A percentile compares a stretch with the other conserved stretches of the same genome.
These are phyloP conservation scores for Candida coquimbonensis DNA, from an alignment of 805 yeast species.

Conservation along the genomic window DNA sequence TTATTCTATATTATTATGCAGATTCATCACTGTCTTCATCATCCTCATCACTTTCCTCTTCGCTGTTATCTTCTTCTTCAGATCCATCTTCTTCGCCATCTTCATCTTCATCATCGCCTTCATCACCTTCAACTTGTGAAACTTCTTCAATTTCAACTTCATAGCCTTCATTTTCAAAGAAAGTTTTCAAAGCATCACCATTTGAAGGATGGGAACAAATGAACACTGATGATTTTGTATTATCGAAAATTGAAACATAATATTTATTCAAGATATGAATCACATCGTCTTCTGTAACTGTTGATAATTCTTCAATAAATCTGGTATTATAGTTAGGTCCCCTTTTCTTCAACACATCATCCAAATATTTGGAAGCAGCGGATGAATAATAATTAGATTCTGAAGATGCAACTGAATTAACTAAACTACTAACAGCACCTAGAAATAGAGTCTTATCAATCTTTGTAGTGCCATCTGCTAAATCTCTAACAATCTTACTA, in stretches of 20 bases:
- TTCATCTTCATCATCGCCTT: constrained; percentile 11
- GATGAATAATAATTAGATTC: constrained; percentile 63
- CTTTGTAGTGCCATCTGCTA: constrained; percentile 42
- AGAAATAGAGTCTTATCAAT: constrained; percentile 57
- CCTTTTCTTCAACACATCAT: constrained; percentile 57
- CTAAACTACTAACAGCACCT: constrained; percentile 72
- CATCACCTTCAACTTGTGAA: constrained; percentile 17
- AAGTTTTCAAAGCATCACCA: constrained; percentile 36
- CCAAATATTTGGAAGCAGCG: constrained; percentile 58
- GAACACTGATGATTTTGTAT: constrained; percentile 52
- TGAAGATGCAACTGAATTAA: constrained; percentile 59
- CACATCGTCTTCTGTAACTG: constrained; percentile 48
- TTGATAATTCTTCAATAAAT: constrained; percentile 46
- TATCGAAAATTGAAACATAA: constrained; percentile 57
- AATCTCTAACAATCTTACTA: constrained; percentile 53
- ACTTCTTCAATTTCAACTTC: constrained; percentile 51
- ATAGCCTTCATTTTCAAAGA: constrained; percentile 52
- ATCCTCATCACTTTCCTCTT: not conserved
- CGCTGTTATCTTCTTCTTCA: not conserved
- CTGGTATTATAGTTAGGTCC: constrained; percentile 57
- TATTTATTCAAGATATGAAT: constrained; percentile 46
- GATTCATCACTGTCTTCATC: constrained; percentile 3
- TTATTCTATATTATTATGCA: not conserved
- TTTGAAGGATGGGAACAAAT: constrained; percentile 69
- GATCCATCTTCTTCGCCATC: constrained; percentile 5